A percentile compares a stretch with the other conserved stretches of the same genome.
phyloP scores from a whole-genome alignment of 345 rosid species.

The Iberis pinnata region DNA sequence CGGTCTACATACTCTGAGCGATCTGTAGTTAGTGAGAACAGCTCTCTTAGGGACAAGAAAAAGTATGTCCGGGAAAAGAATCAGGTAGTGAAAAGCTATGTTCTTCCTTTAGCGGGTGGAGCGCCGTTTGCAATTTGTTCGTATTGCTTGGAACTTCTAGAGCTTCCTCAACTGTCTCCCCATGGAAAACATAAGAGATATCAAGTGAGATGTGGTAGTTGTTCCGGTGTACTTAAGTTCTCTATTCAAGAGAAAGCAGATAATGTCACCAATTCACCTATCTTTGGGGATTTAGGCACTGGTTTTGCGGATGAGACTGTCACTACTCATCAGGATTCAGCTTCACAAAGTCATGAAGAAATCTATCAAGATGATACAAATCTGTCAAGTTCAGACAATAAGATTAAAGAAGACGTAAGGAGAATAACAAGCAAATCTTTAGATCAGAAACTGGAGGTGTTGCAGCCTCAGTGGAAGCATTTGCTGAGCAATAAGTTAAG shows the following conservation, averaged over 20 bases:
- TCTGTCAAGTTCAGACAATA: constrained; percentile 12
- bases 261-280: constrained; percentile 29
- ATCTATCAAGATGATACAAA: constrained; percentile 11
- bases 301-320: constrained; percentile 16
- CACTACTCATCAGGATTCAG: constrained; percentile 22
- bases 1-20: constrained; percentile 18
- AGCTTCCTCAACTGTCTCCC: constrained; percentile 67
- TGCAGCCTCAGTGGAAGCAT: constrained; percentile 12
- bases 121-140: constrained; percentile 70
- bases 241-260: constrained; percentile 40
- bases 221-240: constrained; percentile 53
- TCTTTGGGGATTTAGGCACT: constrained; percentile 2
- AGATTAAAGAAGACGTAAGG: constrained; percentile 13
- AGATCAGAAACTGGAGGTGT: constrained; percentile 2
- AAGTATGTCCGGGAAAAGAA: constrained; percentile 35
- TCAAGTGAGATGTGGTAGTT: constrained; percentile 68
- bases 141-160: constrained; percentile 47
- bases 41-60: constrained; percentile 27
- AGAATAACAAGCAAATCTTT: constrained; percentile 14
- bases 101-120: constrained; percentile 68
- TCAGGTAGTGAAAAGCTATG: constrained; percentile 42
- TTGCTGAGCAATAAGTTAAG: constrained; percentile 1
- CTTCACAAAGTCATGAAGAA: constrained; percentile 23
- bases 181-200: constrained; percentile 43
- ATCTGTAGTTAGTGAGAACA: constrained; percentile 36